Conservation (phyloP, 495 filamentous ascomycete genomes). For the Penicillium samsonianum region DNA sequence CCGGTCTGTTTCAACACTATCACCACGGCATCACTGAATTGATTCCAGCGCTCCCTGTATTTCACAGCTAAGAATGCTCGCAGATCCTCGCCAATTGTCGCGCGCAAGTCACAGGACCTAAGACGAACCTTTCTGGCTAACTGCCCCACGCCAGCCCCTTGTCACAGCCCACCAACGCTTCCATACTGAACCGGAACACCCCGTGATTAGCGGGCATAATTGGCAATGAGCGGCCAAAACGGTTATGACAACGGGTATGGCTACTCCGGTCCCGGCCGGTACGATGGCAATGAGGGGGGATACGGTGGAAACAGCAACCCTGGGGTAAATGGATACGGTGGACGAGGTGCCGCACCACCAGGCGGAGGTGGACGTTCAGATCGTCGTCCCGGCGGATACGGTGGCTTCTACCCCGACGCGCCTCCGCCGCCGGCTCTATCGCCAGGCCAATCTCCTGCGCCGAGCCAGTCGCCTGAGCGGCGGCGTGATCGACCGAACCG, state of each 20-base stretch:
- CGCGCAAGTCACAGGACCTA: constrained; percentile 21
- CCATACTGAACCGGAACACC: constrained; percentile 11
- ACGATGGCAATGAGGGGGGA: constrained; percentile 41
- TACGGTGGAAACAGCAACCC: constrained; percentile 33
- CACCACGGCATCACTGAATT: constrained; percentile 14
- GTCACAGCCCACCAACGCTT: constrained; percentile 21
- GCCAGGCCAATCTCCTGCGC: constrained; percentile 20
- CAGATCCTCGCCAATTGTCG: constrained; percentile 10
- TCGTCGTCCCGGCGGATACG: constrained; percentile 47
- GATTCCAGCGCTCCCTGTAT: background rate
- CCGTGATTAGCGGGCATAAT: constrained; percentile 7
- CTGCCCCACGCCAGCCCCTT: constrained; percentile 24
- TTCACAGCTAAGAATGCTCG: constrained; percentile 25
- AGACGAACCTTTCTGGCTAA: constrained; percentile 8
- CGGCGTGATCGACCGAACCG: constrained; percentile 39
- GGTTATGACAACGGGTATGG: constrained; percentile 49
- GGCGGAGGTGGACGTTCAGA: constrained; percentile 30
- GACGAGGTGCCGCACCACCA: constrained; percentile 20
- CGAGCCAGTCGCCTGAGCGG: constrained; percentile 36
- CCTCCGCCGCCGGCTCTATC: constrained; percentile 33
- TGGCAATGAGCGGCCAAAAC: constrained; percentile 47
- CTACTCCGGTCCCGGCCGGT: constrained; percentile 43
- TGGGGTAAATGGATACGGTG: constrained; percentile 39
- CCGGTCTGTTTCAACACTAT: constrained; percentile 14
- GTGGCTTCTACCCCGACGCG: constrained; percentile 45